phyloP scores from a whole-genome alignment of 768 basidiomycete species.

The Auriculariales sp. region DNA sequence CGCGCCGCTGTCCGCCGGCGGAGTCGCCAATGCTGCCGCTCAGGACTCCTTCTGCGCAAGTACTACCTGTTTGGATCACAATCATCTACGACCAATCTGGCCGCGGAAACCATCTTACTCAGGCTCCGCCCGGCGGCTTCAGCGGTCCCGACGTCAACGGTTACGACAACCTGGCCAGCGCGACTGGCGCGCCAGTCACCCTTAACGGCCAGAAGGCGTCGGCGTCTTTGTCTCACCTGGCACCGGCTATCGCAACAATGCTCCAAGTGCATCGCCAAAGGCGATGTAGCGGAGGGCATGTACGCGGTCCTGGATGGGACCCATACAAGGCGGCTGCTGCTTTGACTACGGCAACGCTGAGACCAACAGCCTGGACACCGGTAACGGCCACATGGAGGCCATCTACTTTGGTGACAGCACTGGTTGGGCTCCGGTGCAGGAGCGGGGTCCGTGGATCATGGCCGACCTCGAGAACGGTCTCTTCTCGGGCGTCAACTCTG shows the following conservation, averaged over 20 bases:
- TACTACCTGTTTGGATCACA: background rate
- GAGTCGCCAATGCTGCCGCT: background rate
- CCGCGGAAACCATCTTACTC: background rate
- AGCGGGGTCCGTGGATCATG: background rate
- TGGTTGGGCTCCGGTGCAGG: background rate
- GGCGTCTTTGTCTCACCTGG: background rate
- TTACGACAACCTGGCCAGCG: background rate
- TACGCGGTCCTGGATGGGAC: background rate
- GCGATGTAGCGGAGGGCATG: background rate
- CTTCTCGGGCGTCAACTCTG: background rate
- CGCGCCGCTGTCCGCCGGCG: background rate
- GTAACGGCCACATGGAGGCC: background rate
- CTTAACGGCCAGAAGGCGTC: background rate
- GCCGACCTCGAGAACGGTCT: constrained; percentile 1
- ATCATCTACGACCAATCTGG: background rate
- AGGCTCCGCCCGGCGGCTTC: background rate
- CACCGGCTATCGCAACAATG: background rate
- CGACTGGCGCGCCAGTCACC: background rate
- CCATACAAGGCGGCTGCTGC: background rate
- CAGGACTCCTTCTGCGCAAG: background rate
- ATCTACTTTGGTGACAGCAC: constrained; percentile 1
- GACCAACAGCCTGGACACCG: background rate
- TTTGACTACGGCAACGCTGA: constrained; percentile 1
- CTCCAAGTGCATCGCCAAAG: background rate
- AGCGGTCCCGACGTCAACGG: background rate